Conservation (phyloP, 768 basidiomycete species). For the Macrolepiota fuliginosa region DNA sequence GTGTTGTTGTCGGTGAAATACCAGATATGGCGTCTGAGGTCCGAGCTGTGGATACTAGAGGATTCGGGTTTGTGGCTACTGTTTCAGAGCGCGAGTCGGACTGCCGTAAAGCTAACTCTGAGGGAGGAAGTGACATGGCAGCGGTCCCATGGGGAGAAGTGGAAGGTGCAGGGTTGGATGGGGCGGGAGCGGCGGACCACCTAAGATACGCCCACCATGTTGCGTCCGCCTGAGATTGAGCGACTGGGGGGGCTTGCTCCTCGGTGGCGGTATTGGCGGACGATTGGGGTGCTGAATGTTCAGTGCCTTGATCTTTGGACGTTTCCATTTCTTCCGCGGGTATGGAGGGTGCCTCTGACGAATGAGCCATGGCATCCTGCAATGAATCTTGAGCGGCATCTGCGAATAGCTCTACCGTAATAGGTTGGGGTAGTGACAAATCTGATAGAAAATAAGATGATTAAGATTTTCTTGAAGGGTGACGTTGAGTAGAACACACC, state of each 20-base stretch:
- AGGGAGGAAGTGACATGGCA: conserved; percentile 9
- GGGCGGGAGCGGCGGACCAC: conserved; percentile 1
- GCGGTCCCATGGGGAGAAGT: not conserved
- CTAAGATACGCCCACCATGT: conserved; percentile 8
- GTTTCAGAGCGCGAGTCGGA: conserved; percentile 9
- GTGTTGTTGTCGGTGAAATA: not conserved
- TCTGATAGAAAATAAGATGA: conserved; percentile 6
- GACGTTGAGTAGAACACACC: conserved; percentile 1
- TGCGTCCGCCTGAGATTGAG: not conserved
- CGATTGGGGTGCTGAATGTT: not conserved
- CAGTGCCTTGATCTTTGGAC: not conserved
- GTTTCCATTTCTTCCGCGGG: not conserved
- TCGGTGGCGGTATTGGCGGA: not conserved
- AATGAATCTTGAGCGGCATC: conserved; percentile 11
- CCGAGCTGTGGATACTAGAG: not conserved
- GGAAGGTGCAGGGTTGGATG: conserved; percentile 4
- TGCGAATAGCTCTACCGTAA: not conserved
- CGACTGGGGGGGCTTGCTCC: not conserved
- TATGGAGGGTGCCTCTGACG: conserved; percentile 1
- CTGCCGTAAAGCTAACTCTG: conserved; percentile 3
- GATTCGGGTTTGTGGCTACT: not conserved
- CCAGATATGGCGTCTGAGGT: not conserved
- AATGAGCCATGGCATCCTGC: conserved; percentile 3
- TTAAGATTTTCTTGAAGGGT: conserved; percentile 1
- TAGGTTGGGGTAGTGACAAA: not conserved